These are phyloP conservation scores for Collybia sordida DNA, from an alignment of 768 basidiomycete genomes.

Conservation along the genomic window DNA sequence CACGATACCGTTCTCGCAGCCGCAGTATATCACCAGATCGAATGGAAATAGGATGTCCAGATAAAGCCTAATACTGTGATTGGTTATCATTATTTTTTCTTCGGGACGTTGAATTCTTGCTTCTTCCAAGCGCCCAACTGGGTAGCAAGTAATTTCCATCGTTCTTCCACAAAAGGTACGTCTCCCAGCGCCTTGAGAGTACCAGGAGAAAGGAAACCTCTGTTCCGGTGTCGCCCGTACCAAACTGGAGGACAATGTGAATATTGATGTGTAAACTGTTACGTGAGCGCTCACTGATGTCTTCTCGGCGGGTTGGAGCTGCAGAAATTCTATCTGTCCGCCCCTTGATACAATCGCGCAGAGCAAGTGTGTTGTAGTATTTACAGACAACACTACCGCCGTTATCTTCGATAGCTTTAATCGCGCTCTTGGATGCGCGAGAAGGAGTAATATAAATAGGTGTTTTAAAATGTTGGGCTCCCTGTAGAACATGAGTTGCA, in stretches of 20 bases:
- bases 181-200: slow-evolving; percentile 51
- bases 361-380: slow-evolving; percentile 85
- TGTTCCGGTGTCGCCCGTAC: slow-evolving; percentile 72
- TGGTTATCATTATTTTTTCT: slow-evolving; percentile 31
- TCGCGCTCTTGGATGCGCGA: slow-evolving; percentile 84
- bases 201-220: slow-evolving; percentile 69
- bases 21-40: slow-evolving; percentile 59
- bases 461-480: slow-evolving; percentile 60
- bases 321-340: slow-evolving; percentile 70
- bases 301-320: slow-evolving; percentile 80
- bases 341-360: slow-evolving; percentile 76
- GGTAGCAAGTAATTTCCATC: slow-evolving; percentile 65
- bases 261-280: slow-evolving; percentile 3
- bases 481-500: slow-evolving; percentile 37
- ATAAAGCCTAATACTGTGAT: slow-evolving; percentile 9
- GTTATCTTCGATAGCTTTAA: slow-evolving; percentile 74
- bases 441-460: slow-evolving; percentile 82
- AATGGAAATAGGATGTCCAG: slow-evolving; percentile 39
- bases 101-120: slow-evolving; percentile 40
- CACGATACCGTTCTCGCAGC: slow-evolving; percentile 53
- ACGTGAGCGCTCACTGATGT: slow-evolving; percentile 62
- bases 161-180: slow-evolving; percentile 63
- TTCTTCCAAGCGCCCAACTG: slow-evolving; percentile 60
- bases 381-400: slow-evolving; percentile 88
- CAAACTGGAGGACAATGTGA: slow-evolving; percentile 49